Base-by-base conservation (phyloP, 768 basidiomycete species). In the Lactarius hengduanensis region DNA sequence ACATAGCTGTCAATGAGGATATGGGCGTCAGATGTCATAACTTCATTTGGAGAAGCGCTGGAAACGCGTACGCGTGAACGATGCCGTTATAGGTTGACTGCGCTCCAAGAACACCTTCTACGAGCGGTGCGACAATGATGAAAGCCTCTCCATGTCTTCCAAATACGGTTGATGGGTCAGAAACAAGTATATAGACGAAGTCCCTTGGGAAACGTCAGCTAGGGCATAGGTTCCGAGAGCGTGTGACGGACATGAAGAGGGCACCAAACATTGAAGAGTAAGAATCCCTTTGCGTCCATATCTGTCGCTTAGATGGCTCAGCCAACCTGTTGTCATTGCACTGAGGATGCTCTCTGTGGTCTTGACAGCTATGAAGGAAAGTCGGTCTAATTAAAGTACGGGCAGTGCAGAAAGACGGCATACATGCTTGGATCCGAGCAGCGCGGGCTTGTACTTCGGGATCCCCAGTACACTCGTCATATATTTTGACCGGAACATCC, bases 11-110 rank as follows among this genome's bases (percentile, higher is more conserved):
- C 22, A 36, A 36, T 2, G 30, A 5, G 45, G 18, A 61, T 4
- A 43, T 50, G 36, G 22, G 22, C 38, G 28, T 56, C 53, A 54
- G 58, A 4, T 16, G 36, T 10, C 2, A 40, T 34, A 1, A 11
- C 6, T 30, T 1, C 1, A 53, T 32, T 7, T 30, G 7, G 36
- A n/a, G 45, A 58, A 20, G 40, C 26, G 16, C 30, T n/a, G 9
- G 16, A 28, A 36, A 32, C 30, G 41, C 70, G 28, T 38, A 71
- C 70, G 70, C 70, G 26, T 71, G 70, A 16, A 65, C 64, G 57
- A 71, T 66, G 36, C 70, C 68, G 38, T 69, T 71, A 55, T 69
- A 71, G 22, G 70, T 71, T 20, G 70, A 66, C 38, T 71, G 70
- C 5, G 68, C 70, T 3, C 70, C 70, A 13, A 71, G 69, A 28